Conservation (phyloP, 768 basidiomycete genomes). For the Ramaria rubella region DNA sequence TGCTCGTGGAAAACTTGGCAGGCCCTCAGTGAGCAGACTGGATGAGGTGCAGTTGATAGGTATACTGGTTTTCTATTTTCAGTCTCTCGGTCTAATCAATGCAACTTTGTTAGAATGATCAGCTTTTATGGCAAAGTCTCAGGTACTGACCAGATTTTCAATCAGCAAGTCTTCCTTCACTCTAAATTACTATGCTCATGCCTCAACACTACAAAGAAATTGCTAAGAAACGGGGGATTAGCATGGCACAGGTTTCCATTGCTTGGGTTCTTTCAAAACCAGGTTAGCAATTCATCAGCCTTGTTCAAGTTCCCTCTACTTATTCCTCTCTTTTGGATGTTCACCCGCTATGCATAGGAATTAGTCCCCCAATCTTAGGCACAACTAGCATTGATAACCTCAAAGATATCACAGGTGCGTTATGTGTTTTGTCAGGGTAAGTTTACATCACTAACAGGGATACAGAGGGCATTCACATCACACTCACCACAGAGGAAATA, state of each 20-base stretch:
- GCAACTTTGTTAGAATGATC: not conserved
- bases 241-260: conserved; percentile 30
- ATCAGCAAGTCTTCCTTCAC: conserved; percentile 26
- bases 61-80: not conserved
- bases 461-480: conserved; percentile 13
- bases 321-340: too few species aligned
- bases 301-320: too few species aligned
- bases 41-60: conserved; percentile 13
- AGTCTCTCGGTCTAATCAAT: not conserved
- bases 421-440: not conserved
- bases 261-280: conserved; percentile 26
- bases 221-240: conserved; percentile 35
- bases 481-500: conserved; percentile 25
- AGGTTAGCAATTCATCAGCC: conserved; percentile 5
- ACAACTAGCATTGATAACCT: conserved; percentile 35
- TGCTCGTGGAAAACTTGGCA: conserved; percentile 13
- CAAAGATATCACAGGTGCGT: conserved; percentile 33
- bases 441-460: not conserved
- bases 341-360: too few species aligned
- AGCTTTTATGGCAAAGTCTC: not conserved
- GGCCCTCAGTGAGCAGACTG: conserved; percentile 8
- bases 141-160: conserved; percentile 32
- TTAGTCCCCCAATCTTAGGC: conserved; percentile 41
- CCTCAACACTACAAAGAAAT: conserved; percentile 35
- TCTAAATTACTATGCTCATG: conserved; percentile 22